Evolutionary conservation across 345 rosid genomes (phyloP).

Genomic region (Microcos paniculata): DNA sequence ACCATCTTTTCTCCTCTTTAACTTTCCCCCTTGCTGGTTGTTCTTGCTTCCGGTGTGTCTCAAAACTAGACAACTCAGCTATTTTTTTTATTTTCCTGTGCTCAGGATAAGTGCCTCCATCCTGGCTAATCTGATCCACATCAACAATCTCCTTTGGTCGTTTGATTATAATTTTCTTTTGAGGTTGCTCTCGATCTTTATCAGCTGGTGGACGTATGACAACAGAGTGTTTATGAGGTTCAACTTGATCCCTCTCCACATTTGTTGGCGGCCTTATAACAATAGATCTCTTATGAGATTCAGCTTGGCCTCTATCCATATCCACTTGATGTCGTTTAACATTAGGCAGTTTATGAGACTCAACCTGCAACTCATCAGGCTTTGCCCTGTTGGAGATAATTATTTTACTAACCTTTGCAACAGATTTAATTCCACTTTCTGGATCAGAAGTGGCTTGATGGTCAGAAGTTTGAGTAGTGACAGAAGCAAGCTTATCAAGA

Average conservation of each 20-base stretch:
- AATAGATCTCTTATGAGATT: constrained; percentile 60
- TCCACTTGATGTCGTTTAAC: constrained; percentile 54
- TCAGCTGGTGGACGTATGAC: constrained; percentile 82
- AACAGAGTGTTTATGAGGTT: constrained; percentile 66
- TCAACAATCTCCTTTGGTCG: constrained; percentile 72
- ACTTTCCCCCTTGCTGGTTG: constrained; percentile 54
- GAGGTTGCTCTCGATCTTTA: constrained; percentile 61
- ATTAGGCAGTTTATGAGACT: constrained; percentile 51
- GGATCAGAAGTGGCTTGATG: constrained; percentile 42
- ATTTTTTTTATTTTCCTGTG: constrained; percentile 78
- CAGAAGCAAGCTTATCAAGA: constrained; percentile 50
- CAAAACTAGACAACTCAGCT: constrained; percentile 71
- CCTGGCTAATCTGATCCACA: constrained; percentile 69
- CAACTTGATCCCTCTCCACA: constrained; percentile 55
- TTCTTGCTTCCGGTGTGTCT: constrained; percentile 46
- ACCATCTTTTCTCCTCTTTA: constrained; percentile 63
- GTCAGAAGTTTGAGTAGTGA: constrained; percentile 52
- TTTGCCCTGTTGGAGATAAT: constrained; percentile 68
- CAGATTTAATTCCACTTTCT: constrained; percentile 51
- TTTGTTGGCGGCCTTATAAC: constrained; percentile 61
- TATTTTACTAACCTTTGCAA: constrained; percentile 63
- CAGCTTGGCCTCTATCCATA: constrained; percentile 55
- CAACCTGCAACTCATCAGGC: constrained; percentile 51
- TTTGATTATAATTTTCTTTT: constrained; percentile 75
- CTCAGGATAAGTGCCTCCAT: constrained; percentile 62